Evolutionary conservation across 2,329 filamentous ascomycete genomes (phyloP).

Genomic region (Alternaria ventricosa): DNA sequence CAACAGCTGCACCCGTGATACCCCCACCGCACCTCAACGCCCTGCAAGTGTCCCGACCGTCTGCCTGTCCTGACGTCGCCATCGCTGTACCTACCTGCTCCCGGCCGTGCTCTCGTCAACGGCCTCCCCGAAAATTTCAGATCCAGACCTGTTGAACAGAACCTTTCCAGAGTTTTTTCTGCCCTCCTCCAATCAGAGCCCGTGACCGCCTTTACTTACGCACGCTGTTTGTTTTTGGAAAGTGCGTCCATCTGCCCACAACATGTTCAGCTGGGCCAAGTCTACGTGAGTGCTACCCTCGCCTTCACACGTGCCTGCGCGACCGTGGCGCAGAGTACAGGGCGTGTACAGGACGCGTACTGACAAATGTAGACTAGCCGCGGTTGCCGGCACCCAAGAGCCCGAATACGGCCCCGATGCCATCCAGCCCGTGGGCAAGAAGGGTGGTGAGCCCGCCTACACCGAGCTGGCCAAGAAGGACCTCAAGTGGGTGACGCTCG

Average conservation of each 20-base stretch:
- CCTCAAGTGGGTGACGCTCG: conserved; percentile 81
- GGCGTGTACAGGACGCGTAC: conserved; percentile 5
- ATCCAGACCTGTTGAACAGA: conserved; percentile 29
- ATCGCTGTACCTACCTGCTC: conserved; percentile 24
- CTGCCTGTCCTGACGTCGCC: conserved; percentile 12
- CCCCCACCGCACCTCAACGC: conserved; percentile 1
- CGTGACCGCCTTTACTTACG: conserved; percentile 34
- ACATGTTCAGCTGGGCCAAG: conserved; percentile 94
- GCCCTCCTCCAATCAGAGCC: conserved; percentile 29
- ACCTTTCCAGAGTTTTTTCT: conserved; percentile 38
- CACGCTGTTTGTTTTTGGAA: conserved; percentile 27
- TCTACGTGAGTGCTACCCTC: conserved; percentile 70
- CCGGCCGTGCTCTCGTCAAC: conserved; percentile 28
- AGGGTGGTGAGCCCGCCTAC: conserved; percentile 78
- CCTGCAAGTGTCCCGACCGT: conserved; percentile 19
- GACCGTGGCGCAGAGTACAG: conserved; percentile 9
- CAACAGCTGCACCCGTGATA: conserved; percentile 3
- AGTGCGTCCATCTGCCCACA: conserved; percentile 39
- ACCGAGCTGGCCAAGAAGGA: conserved; percentile 80
- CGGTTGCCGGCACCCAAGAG: conserved; percentile 94
- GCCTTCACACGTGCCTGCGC: conserved; percentile 23
- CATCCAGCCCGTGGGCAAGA: conserved; percentile 83
- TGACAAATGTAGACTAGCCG: conserved; percentile 59
- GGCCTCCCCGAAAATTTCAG: conserved; percentile 29
- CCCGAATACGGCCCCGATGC: conserved; percentile 91